Percentiles rank a stretch among this genome's conserved stretches.
These are phyloP conservation scores for Neurospora africana DNA, from an alignment of 495 filamentous ascomycete genomes.

Conservation along the genomic window DNA sequence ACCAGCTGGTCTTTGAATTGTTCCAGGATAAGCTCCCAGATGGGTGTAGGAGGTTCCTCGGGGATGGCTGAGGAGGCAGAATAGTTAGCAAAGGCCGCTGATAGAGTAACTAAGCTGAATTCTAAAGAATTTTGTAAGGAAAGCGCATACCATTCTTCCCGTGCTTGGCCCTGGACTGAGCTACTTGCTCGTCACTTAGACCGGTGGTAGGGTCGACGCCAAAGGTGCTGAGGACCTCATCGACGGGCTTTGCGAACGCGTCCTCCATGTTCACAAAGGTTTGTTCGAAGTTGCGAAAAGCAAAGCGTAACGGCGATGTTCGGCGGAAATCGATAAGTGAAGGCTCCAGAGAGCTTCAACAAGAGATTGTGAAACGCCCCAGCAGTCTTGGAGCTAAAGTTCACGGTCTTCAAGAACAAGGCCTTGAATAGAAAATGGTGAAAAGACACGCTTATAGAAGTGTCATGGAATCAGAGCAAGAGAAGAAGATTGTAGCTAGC, in stretches of 20 bases:
- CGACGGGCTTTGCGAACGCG: conserved; percentile 58
- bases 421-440: background rate
- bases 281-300: background rate
- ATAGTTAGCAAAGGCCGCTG: background rate
- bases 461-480: background rate
- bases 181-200: conserved; percentile 60
- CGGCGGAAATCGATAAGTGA: background rate
- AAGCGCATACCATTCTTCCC: conserved; percentile 70
- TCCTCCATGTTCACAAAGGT: conserved; percentile 54
- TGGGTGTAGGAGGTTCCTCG: conserved; percentile 91
- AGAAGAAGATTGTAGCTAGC: background rate
- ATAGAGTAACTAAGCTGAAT: background rate
- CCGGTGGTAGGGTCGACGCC: conserved; percentile 55
- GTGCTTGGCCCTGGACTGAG: conserved; percentile 51
- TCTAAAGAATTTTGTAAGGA: background rate
- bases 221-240: conserved; percentile 63
- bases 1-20: conserved; percentile 99
- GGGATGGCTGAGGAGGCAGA: conserved; percentile 56
- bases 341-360: background rate
- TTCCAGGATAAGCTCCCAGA: conserved; percentile 94
- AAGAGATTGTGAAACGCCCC: background rate
- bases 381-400: background rate
- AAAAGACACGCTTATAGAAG: background rate
- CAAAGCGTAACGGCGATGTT: background rate
- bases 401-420: background rate